These are phyloP conservation scores for Cicer cuneatum DNA, from an alignment of 306 rosid genomes.

Conservation along the genomic window DNA sequence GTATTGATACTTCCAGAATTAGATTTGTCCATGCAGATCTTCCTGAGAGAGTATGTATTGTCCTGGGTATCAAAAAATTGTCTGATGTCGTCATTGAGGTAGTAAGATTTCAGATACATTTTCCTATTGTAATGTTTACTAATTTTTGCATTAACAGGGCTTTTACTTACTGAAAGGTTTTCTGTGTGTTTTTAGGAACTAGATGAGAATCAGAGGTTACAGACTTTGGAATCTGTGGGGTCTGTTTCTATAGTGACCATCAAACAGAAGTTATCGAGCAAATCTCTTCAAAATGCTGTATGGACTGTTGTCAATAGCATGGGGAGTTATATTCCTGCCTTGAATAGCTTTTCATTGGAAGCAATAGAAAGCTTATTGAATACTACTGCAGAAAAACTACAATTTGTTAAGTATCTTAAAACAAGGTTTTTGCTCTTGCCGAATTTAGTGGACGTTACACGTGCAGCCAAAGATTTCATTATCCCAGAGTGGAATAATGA, in stretches of 20 bases:
- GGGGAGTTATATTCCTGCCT: slow-evolving; percentile 67
- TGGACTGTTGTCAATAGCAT: slow-evolving; percentile 81
- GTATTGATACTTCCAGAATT: slow-evolving; percentile 78
- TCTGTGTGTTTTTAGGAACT: slow-evolving; percentile 71
- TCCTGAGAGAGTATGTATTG: slow-evolving; percentile 76
- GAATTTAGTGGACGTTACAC: slow-evolving; percentile 73
- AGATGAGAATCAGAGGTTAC: slow-evolving; percentile 64
- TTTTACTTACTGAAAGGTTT: slow-evolving; percentile 49
- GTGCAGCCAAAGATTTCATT: slow-evolving; percentile 59
- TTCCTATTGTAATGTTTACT: slow-evolving; percentile 28
- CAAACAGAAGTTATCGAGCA: slow-evolving; percentile 74
- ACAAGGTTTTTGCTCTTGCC: slow-evolving; percentile 88
- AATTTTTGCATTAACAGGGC: slow-evolving; percentile 4
- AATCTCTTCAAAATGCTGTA: slow-evolving; percentile 81
- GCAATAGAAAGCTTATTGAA: slow-evolving; percentile 55
- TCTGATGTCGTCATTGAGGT: slow-evolving; percentile 92
- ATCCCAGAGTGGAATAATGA: slow-evolving; percentile 79
- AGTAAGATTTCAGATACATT: slow-evolving; percentile 42
- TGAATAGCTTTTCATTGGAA: slow-evolving; percentile 57
- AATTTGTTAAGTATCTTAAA: slow-evolving; percentile 77
- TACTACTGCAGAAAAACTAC: slow-evolving; percentile 75
- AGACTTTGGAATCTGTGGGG: slow-evolving; percentile 63
- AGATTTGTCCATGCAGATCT: slow-evolving; percentile 91
- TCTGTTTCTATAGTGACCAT: slow-evolving; percentile 62
- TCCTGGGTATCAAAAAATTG: slow-evolving; percentile 77